These are phyloP conservation scores for Spirogloea muscicola DNA, from an alignment of 139 green algal genomes.

Conservation along the genomic window DNA sequence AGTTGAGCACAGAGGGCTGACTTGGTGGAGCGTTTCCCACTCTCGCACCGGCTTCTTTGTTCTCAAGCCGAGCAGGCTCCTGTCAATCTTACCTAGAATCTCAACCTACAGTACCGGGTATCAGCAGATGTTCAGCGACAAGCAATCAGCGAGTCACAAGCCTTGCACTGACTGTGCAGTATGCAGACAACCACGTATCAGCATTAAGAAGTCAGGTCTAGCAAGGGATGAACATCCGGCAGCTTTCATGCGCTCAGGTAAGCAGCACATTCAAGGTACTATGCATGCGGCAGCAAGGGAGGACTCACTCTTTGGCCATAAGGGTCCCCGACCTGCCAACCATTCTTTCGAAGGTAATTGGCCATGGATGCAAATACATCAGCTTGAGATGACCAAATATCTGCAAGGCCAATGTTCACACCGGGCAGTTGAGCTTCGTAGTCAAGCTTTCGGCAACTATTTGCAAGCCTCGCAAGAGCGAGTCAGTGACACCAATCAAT, in stretches of 20 bases:
- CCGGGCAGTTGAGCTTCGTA: no score
- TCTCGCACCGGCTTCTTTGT: not conserved
- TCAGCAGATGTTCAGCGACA: not conserved
- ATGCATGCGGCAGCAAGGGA: not conserved
- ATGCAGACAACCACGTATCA: no score
- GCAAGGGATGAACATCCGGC: not conserved
- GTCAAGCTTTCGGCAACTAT: no score
- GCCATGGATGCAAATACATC: conserved; percentile 54
- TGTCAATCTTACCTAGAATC: not conserved
- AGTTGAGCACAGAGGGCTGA: not conserved
- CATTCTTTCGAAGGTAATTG: conserved; percentile 47
- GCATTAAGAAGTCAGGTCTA: no score
- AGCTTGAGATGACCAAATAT: conserved; percentile 49
- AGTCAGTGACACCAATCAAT: no score
- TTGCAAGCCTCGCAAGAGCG: no score
- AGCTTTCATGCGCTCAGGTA: not conserved
- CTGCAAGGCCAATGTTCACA: no score
- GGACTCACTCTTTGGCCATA: no score
- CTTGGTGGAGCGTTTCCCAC: not conserved
- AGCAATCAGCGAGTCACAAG: not conserved
- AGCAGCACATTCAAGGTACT: not conserved
- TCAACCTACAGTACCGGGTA: not conserved
- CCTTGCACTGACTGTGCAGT: no score
- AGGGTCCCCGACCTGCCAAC: conserved; percentile 18
- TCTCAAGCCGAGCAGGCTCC: not conserved